Percentiles rank a stretch among this genome's conserved stretches.
Conservation (phyloP, 2,329 filamentous ascomycete genomes). For the Penicillium sp. region DNA sequence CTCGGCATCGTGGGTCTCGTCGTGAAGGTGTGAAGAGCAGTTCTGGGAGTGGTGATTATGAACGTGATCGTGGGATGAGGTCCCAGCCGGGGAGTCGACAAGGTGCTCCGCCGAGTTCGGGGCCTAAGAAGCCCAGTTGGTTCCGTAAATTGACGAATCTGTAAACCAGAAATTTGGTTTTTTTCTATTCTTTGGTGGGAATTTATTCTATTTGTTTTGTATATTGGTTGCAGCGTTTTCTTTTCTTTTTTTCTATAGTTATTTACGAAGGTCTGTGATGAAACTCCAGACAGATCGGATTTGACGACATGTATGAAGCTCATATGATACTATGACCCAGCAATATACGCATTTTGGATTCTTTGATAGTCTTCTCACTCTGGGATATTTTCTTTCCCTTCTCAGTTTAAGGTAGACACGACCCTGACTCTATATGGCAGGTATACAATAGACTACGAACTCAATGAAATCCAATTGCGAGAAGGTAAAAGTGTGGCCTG, state of each 20-base stretch:
- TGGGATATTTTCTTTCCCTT: neutral
- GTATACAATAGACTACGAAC: neutral
- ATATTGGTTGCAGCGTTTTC: conserved; percentile 6
- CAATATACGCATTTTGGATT: conserved; percentile 1
- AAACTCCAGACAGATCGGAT: neutral
- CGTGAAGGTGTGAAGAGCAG: conserved; percentile 40
- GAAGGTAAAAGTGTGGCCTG: neutral
- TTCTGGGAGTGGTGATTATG: conserved; percentile 43
- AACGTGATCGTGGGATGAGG: conserved; percentile 37
- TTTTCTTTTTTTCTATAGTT: neutral
- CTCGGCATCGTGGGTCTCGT: conserved; percentile 35
- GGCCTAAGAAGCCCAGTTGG: conserved; percentile 44
- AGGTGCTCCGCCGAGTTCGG: conserved; percentile 26
- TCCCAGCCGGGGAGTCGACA: conserved; percentile 30
- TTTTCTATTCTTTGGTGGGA: neutral
- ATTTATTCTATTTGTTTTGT: neutral
- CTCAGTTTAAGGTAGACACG: no score
- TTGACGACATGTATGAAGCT: conserved; percentile 10
- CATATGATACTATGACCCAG: conserved; percentile 10
- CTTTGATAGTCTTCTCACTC: neutral
- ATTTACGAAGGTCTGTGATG: neutral
- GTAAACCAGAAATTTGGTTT: conserved; percentile 14
- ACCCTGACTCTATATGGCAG: neutral
- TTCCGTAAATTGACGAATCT: conserved; percentile 45
- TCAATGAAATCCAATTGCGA: neutral